Base-by-base conservation (phyloP, 352 stramenopile species). In the Thalassiosira exigua region DNA sequence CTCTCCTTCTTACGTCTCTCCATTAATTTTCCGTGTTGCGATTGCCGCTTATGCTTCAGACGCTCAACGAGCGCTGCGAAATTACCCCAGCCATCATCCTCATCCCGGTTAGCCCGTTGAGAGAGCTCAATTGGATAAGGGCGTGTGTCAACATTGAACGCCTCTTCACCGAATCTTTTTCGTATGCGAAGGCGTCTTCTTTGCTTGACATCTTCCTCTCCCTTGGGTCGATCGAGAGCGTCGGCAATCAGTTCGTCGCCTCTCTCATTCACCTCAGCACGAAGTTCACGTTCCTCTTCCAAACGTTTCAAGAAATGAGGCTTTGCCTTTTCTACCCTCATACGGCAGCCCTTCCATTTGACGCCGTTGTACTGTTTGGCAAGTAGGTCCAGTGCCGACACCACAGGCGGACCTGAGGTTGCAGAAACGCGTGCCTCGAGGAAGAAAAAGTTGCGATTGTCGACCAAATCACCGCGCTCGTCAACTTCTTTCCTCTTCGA, bases 331-430 rank as follows among this genome's bases (percentile, higher is more conserved):
- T 92, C 75, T 1, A 93, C 80, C 33, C 66, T 46, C 26, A 93
- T 66, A 52, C 73, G 78, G 46, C 86, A 93, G 54, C 88, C 88
- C 65, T 90, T 92, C 88, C 88, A 93, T 72, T 90, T 93, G 17
- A 89, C 81, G 75, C 90, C 90, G 69, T 93, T 58, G 65, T 91
- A 91, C 52, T 84, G 75, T 30, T 87, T 83, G 14, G 71, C 33
- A 26, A 92, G 68, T 7, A 89, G 66, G 5, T 82, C 75, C 19
- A 90, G 64, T 0, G 84, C 75, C 9, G 69, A 74, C 54, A 39
- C 12, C 26, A 14, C 36, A 29, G 30, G 2, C n/a, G 72, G 3
- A n/a, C 64, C 53, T 29, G 30, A n/a, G 5, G 0, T 4, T 27
- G n/a, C 17, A 36, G 27, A 57, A 26, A 9, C 11, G 19, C 62